Conservation (phyloP, 345 rosid species). For the Camelina laxa region DNA sequence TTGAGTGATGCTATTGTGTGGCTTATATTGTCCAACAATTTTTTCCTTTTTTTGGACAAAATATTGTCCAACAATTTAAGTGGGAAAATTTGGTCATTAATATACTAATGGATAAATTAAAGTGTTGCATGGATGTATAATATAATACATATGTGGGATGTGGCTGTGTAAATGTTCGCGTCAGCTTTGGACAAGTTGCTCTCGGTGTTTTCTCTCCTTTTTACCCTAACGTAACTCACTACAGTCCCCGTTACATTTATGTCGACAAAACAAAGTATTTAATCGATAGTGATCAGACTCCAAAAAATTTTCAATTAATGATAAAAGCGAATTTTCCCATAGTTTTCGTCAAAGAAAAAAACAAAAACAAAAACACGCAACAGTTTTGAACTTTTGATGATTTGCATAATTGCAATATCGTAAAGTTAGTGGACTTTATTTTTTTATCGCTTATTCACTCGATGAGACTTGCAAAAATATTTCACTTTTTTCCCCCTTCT, state of each 20-base stretch:
- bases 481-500: conserved; percentile 17
- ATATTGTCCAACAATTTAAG: background rate
- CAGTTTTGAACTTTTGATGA: conserved; percentile 21
- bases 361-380: conserved; percentile 1
- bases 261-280: conserved; percentile 25
- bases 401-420: conserved; percentile 15
- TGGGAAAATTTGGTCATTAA: conserved; percentile 5
- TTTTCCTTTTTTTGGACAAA: background rate
- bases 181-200: conserved; percentile 36
- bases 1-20: background rate
- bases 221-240: conserved; percentile 6
- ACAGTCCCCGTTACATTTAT: conserved; percentile 18
- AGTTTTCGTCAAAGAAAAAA: background rate
- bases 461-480: conserved; percentile 20
- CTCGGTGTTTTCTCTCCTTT: background rate
- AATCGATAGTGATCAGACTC: background rate
- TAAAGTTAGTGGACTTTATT: conserved; percentile 37
- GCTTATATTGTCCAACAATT: background rate
- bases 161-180: conserved; percentile 33
- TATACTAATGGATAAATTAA: conserved; percentile 14
- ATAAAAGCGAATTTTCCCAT: background rate
- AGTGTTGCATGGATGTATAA: conserved; percentile 29
- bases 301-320: conserved; percentile 13
- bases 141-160: background rate
- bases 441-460: conserved; percentile 14